Percentiles rank a stretch among this genome's conserved stretches.
Evolutionary conservation across 2,329 filamentous ascomycete genomes (phyloP).

Genomic region (Neonectria magnoliae): DNA sequence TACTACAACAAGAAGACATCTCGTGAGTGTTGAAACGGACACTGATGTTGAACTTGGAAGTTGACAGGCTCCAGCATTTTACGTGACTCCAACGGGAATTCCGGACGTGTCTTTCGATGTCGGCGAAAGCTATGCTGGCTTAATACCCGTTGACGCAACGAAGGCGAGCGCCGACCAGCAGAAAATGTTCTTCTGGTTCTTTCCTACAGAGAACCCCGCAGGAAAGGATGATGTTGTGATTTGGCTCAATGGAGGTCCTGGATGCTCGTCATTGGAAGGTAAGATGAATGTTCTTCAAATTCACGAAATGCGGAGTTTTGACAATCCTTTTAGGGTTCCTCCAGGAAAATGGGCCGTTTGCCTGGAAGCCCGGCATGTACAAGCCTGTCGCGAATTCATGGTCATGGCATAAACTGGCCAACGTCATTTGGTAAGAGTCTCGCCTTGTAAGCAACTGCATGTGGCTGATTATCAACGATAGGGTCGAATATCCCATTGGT

Average conservation of each 20-base stretch:
- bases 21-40: background rate
- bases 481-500: conserved; percentile 72
- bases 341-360: conserved; percentile 78
- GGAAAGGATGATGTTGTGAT: conserved; percentile 38
- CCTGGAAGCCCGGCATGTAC: conserved; percentile 74
- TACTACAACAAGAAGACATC: conserved; percentile 17
- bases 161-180: conserved; percentile 22
- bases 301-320: background rate
- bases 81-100: conserved; percentile 13
- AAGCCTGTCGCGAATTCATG: conserved; percentile 72
- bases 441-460: background rate
- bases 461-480: background rate
- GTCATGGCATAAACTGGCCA: conserved; percentile 65
- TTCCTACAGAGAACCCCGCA: conserved; percentile 34
- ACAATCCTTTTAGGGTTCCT: conserved; percentile 61
- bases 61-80: background rate
- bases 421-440: conserved; percentile 52
- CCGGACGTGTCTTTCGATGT: conserved; percentile 15
- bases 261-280: conserved; percentile 18
- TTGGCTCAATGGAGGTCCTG: conserved; percentile 37
- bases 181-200: conserved; percentile 39
- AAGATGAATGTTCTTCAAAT: too few relatives aligned
- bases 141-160: conserved; percentile 19
- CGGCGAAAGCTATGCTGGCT: conserved; percentile 24
- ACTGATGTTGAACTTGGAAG: too few relatives aligned